These are phyloP conservation scores for Entomortierella beljakovae DNA, from an alignment of 192 early-diverging fungal genomes.

Conservation along the genomic window DNA sequence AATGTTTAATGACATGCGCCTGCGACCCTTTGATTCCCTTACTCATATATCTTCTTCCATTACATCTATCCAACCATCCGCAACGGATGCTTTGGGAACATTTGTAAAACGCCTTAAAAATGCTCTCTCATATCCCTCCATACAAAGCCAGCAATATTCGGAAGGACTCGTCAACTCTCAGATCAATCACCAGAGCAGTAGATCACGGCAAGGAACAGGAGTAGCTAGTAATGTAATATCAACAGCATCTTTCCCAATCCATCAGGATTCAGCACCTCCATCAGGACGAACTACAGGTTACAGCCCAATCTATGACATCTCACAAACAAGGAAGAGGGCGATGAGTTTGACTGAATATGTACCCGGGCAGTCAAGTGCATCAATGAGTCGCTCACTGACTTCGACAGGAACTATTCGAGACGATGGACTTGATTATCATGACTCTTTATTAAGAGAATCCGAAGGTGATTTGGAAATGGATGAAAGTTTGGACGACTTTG, in stretches of 20 bases:
- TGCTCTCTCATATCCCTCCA: background rate
- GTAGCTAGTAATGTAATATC: background rate
- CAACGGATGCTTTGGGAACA: background rate
- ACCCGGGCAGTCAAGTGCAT: background rate
- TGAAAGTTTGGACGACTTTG: conserved; percentile 26
- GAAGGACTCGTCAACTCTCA: background rate
- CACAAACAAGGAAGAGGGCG: conserved; percentile 4
- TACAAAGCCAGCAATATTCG: background rate
- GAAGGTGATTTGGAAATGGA: conserved; percentile 11
- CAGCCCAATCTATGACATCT: background rate
- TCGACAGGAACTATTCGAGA: background rate
- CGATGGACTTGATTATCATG: background rate
- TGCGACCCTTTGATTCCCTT: conserved; percentile 3
- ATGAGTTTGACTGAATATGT: background rate
- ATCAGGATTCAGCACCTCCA: background rate
- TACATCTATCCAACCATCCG: background rate
- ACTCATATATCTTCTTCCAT: conserved; percentile 2
- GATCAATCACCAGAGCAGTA: too few species aligned
- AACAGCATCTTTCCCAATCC: background rate
- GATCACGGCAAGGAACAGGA: background rate
- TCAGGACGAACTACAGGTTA: background rate
- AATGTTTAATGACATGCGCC: background rate
- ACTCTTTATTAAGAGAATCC: background rate
- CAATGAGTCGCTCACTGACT: conserved; percentile 15
- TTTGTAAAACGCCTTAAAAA: conserved; percentile 4